These are phyloP conservation scores for Tetrapisispora iriomotensis DNA, from an alignment of 805 yeast species.

Conservation along the genomic window DNA sequence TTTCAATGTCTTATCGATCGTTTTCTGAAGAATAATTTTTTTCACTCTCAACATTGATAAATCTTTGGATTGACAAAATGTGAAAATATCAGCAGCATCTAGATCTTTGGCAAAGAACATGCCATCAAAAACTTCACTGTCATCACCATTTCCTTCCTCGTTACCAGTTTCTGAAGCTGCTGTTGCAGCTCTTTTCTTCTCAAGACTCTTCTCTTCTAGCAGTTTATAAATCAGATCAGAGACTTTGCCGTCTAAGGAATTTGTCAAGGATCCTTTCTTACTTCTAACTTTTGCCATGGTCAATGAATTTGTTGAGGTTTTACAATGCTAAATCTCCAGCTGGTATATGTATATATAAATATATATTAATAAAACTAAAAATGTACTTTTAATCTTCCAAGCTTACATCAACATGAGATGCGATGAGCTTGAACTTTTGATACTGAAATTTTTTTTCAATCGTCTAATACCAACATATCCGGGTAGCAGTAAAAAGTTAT, in stretches of 20 bases:
- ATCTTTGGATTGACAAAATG: conserved; percentile 55
- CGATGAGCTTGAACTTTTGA: conserved; percentile 4
- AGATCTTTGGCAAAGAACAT: conserved; percentile 58
- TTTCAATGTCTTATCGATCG: conserved; percentile 50
- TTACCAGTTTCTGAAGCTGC: conserved; percentile 4
- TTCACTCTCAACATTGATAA: conserved; percentile 61
- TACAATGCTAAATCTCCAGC: background rate
- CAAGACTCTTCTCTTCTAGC: conserved; percentile 49
- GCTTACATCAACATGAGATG: conserved; percentile 18
- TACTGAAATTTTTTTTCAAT: conserved; percentile 1
- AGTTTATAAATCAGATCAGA: conserved; percentile 45
- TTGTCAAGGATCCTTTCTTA: conserved; percentile 18
- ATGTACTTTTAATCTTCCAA: no score
- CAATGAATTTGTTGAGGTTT: background rate
- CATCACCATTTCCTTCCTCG: conserved; percentile 19
- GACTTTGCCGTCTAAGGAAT: conserved; percentile 45
- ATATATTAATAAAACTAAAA: no score
- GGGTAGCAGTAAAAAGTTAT: no score
- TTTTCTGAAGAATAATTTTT: conserved; percentile 48
- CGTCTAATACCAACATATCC: background rate
- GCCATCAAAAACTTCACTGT: conserved; percentile 22
- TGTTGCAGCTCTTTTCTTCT: conserved; percentile 26
- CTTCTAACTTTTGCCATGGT: conserved; percentile 30
- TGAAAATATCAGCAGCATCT: conserved; percentile 40
- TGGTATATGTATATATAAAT: no score